Base-by-base conservation (phyloP, 177 flowering plant genomes). In the Telopea speciosissima region DNA sequence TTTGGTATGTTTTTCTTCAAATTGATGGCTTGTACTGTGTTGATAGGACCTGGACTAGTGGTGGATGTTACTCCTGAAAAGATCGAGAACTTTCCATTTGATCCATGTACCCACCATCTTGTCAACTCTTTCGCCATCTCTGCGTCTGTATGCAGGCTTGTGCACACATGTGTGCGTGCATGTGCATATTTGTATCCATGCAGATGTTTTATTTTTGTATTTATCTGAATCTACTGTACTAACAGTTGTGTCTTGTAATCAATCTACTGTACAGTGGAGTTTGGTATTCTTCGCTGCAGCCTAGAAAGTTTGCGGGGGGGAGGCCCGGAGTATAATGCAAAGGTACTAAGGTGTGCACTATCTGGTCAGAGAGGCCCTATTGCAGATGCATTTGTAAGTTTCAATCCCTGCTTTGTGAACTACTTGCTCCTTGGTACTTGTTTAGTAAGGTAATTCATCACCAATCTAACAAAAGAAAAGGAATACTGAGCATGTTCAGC, bases 241-340 rank as follows among this genome's bases (percentile, higher is more conserved):
- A 13, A 44, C 13, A 49, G 19, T 49, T 49, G 3, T 12, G 8
- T 17, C 54, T 16, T 49, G 54, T 49, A 49, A 49, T 2, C 63
- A 45, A 25, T 76, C 8, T 73, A 28, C 66, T 71, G 63, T 68
- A 24, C 70, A 95, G 99, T 89, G 93, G 92, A 93, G 14, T 93
- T 88, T 79, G 94, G 96, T 45, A 91, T 95, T 69, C 92, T 94
- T 76, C 94, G 93, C 1, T 93, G 99, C 79, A 91, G 91, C 67
- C 67, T 92, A n/a, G 93, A 85, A 6, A 77, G 76, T 79, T 81
- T 93, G 78, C 81, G 81, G 74, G 98, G 99, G 36, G 94, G 96
- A 70, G 91, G 79, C 3, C 90, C 99, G 1, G 85, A 87, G 33
- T 87, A 85, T 68, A 95, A 93, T 75, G 92, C 98, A 1, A 80